Evolutionary conservation across 2,329 filamentous ascomycete genomes (phyloP), one percentile per base, ranked within the genome.

Genomic region (Coniosporium uncinatum): DNA sequence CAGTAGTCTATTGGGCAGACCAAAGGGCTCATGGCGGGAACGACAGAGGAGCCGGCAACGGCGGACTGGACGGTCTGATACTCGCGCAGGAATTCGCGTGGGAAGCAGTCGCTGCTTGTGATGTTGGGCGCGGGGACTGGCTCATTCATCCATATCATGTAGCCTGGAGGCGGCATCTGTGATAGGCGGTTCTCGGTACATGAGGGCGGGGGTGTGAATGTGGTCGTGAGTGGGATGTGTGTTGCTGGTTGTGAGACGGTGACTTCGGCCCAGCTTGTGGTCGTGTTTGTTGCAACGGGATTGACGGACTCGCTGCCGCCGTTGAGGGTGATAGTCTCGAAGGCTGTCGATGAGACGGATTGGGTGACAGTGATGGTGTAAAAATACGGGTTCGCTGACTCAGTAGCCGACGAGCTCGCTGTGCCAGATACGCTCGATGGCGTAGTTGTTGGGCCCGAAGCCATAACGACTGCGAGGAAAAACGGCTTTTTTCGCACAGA

Each of bases 101-200:
- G 54, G 37, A 53, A 56, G 39, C 55, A 58, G 16, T 44, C 50
- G 14, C 47, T 50, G 14, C 49, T 27, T 1, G 51, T 55, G 2
- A 40, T 40, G 24, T 48, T 46, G 5, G 35, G 40, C 4, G 48
- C 51, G 2, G 55, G 55, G 1, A 54, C 47, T 6, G 53, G 55
- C 27, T 55, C 51, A 32, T 56, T 56, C 4, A 45, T 43, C 52
- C 52, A 58, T 19, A 58, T 53, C 17, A 43, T 34, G 31, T 47
- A 56, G 14, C 42, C 46, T 2, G 52, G 52, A 1, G 52, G 47
- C 3, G 52, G 50, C 16, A 55, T 40, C 43, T 50, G 45, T 4
- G 55, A 50, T 5, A 58, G 43, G 4, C 40, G 46, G 24, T 53
- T 51, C 24, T 49, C 41, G 13, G 40, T 36, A 42, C 55, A 58